phyloP scores from a whole-genome alignment of 345 rosid species.

The Turnera subulata region DNA sequence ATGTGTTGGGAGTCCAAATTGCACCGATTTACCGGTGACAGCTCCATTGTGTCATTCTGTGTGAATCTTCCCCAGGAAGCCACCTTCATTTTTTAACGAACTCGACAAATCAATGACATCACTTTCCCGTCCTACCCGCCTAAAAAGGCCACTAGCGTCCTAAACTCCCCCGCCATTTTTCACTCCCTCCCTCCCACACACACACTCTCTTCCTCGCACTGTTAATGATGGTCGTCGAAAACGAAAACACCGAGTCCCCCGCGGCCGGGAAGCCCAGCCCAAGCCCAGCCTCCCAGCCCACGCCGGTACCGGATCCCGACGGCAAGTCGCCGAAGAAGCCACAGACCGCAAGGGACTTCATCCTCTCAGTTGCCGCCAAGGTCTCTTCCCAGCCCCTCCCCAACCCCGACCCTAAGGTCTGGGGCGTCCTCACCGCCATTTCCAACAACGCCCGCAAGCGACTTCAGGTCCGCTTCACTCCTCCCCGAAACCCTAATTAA shows the following conservation, averaged over 20 bases:
- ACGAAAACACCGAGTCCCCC: constrained; percentile 16
- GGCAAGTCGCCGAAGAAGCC: constrained; percentile 31
- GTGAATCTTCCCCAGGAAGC: constrained; percentile 8
- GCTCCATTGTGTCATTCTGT: too few species aligned
- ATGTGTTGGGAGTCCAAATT: too few species aligned
- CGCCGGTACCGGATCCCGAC: constrained; percentile 5
- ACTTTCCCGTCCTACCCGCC: background rate
- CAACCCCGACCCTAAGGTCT: constrained; percentile 59
- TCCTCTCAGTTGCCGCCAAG: constrained; percentile 55
- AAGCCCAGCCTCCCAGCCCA: constrained; percentile 21
- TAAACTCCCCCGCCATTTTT: constrained; percentile 51
- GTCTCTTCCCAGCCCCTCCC: constrained; percentile 67
- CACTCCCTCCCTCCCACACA: background rate
- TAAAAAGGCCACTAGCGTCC: constrained; percentile 22
- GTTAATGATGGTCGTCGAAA: constrained; percentile 29
- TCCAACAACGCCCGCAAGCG: constrained; percentile 75
- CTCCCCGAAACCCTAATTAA: background rate
- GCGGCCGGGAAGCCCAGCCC: too few species aligned
- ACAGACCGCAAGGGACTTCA: constrained; percentile 39
- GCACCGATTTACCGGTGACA: too few species aligned
- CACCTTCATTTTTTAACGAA: background rate
- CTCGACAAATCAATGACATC: background rate
- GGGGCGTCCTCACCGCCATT: constrained; percentile 94
- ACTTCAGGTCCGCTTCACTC: constrained; percentile 42
- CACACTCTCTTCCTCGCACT: background rate